phyloP scores from a whole-genome alignment of 192 early-diverging fungal species.

The Coemansia sp. region DNA sequence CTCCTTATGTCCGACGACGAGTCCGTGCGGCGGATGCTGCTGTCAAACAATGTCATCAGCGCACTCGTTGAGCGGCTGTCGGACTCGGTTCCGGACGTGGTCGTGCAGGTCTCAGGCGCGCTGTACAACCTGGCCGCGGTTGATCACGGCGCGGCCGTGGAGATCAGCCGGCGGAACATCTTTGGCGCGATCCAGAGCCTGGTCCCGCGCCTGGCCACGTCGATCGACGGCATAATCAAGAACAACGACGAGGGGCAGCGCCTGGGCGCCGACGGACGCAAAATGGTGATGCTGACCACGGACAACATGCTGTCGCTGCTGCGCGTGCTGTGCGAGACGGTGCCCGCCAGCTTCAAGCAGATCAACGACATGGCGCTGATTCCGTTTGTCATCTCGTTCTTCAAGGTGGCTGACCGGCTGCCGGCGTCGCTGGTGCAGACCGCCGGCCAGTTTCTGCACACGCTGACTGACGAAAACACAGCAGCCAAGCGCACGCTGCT shows the following conservation, averaged over 20 bases:
- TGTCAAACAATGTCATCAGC: slow-evolving; percentile 67
- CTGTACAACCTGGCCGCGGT: slow-evolving; percentile 52
- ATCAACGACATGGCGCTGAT: slow-evolving; percentile 65
- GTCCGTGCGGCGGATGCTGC: slow-evolving; percentile 60
- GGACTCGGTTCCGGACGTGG: slow-evolving; percentile 68
- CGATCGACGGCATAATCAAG: slow-evolving; percentile 47
- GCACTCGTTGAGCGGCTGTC: slow-evolving; percentile 70
- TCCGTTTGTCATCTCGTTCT: slow-evolving; percentile 69
- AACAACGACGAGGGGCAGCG: slow-evolving; percentile 26
- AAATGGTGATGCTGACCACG: slow-evolving; percentile 48
- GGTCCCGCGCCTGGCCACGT: slow-evolving; percentile 42
- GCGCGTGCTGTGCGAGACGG: slow-evolving; percentile 63
- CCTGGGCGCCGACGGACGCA: slow-evolving; percentile 40
- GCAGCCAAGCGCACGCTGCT: slow-evolving; percentile 58
- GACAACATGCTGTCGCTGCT: slow-evolving; percentile 48
- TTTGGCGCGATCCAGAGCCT: slow-evolving; percentile 30
- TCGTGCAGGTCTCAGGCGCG: slow-evolving; percentile 72
- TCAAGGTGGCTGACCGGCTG: slow-evolving; percentile 48
- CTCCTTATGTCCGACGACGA: slow-evolving; percentile 53
- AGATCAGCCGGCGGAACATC: slow-evolving; percentile 45
- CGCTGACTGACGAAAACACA: slow-evolving; percentile 77
- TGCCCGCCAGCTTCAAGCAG: slow-evolving; percentile 61
- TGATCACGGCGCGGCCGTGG: slow-evolving; percentile 47
- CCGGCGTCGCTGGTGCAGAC: slow-evolving; percentile 41
- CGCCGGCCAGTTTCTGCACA: slow-evolving; percentile 75